Conservation (phyloP, 73 alveolate genomes). For the Paramecium octaurelia region DNA sequence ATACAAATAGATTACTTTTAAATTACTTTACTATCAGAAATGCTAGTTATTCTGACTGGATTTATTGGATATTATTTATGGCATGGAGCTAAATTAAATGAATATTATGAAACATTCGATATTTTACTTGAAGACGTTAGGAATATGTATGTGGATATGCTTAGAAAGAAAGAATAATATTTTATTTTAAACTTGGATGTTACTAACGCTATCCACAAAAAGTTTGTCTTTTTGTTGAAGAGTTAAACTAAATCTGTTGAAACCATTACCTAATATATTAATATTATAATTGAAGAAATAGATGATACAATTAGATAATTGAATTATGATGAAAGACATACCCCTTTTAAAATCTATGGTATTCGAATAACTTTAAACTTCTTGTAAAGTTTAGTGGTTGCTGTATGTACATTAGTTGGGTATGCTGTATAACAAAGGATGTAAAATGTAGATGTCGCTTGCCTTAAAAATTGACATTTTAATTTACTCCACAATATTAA, state of each 20-base stretch:
- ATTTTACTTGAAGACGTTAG: constrained; percentile 25
- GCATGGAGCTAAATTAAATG: constrained; percentile 21
- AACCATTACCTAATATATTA: background rate
- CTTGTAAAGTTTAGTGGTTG: constrained; percentile 1
- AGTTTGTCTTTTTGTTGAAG: background rate
- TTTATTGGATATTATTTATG: background rate
- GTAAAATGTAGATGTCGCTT: background rate
- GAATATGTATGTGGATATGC: constrained; percentile 14
- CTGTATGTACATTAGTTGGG: background rate
- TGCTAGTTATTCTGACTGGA: background rate
- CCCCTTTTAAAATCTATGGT: constrained; percentile 11
- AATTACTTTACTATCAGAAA: background rate
- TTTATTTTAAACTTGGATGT: background rate
- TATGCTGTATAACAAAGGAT: constrained; percentile 12
- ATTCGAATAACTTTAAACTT: background rate
- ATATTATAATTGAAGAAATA: background rate
- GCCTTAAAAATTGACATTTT: background rate
- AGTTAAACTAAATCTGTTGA: background rate
- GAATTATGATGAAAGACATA: background rate
- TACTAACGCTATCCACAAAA: background rate
- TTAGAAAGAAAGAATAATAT: constrained; percentile 21
- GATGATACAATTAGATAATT: background rate
- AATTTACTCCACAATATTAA: background rate
- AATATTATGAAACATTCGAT: constrained; percentile 23
- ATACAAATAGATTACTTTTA: background rate